Evolutionary conservation across 495 filamentous ascomycete species (phyloP).

Genomic region (Penicillium antarcticum): DNA sequence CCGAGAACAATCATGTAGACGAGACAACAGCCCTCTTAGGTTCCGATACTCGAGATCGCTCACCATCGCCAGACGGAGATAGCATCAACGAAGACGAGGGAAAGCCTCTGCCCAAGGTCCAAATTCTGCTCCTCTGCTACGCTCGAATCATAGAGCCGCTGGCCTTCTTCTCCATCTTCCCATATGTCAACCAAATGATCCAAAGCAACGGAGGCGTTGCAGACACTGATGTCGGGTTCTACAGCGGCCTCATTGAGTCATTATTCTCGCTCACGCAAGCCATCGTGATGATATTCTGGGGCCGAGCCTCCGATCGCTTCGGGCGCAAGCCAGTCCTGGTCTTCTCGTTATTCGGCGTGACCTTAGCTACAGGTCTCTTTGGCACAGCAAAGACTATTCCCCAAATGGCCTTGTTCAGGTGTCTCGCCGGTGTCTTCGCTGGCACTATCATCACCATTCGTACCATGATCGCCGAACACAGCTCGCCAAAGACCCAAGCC

Average conservation of each 20-base stretch:
- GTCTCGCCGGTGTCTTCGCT: constrained; percentile 63
- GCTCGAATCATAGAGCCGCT: constrained; percentile 68
- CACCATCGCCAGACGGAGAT: neutral
- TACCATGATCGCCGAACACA: constrained; percentile 69
- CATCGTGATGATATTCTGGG: constrained; percentile 59
- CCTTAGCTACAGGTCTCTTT: constrained; percentile 55
- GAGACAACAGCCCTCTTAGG: constrained; percentile 21
- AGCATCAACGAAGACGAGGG: constrained; percentile 4
- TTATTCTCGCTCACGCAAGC: constrained; percentile 67
- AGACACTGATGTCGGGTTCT: constrained; percentile 65
- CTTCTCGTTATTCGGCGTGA: constrained; percentile 56
- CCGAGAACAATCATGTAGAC: constrained; percentile 9
- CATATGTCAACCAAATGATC: constrained; percentile 71
- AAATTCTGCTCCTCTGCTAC: constrained; percentile 65
- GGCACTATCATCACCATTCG: constrained; percentile 67
- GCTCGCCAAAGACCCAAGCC: constrained; percentile 62
- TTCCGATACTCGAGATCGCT: constrained; percentile 1
- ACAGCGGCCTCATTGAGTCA: constrained; percentile 69
- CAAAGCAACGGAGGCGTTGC: constrained; percentile 53
- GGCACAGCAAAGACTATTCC: constrained; percentile 56
- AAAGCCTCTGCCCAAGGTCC: constrained; percentile 51
- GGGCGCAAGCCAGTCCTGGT: constrained; percentile 68
- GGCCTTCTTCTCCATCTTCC: constrained; percentile 73
- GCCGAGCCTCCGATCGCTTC: constrained; percentile 58
- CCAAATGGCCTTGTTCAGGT: constrained; percentile 67